Percentiles rank a stretch among this genome's conserved stretches.
phyloP scores from a whole-genome alignment of 163 green algal genomes.

The Scenedesmus sp. region DNA sequence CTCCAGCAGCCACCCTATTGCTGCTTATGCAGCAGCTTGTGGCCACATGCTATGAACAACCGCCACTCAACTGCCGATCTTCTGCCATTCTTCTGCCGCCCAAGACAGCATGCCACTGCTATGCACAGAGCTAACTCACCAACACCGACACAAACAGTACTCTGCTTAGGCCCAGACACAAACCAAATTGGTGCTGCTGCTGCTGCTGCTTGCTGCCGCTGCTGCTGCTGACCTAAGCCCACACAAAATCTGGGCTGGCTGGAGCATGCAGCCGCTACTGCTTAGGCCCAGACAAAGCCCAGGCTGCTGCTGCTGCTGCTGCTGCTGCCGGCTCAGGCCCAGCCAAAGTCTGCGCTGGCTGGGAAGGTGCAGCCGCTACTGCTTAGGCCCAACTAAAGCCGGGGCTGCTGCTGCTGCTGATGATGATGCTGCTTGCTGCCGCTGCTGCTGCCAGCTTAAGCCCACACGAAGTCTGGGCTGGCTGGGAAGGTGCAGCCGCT shows the following conservation, averaged over 20 bases:
- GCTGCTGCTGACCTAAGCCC: conserved; percentile 21
- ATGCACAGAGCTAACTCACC: background rate
- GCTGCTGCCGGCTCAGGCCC: conserved; percentile 18
- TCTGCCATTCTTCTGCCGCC: background rate
- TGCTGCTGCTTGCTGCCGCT: background rate
- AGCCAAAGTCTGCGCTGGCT: conserved; percentile 69
- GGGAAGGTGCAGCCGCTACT: conserved; percentile 87
- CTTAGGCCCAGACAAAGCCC: background rate
- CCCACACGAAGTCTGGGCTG: conserved; percentile 71
- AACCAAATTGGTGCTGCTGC: background rate
- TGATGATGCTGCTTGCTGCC: background rate
- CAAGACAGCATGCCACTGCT: background rate
- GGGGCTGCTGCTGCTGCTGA: background rate
- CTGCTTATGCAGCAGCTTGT: conserved; percentile 2
- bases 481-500: conserved; percentile 88
- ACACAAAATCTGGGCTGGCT: conserved; percentile 69
- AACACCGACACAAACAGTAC: background rate
- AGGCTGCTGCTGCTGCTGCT: background rate
- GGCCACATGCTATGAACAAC: background rate
- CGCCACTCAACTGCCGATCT: too few species aligned
- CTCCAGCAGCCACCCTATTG: background rate
- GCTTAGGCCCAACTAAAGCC: background rate
- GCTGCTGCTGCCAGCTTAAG: background rate
- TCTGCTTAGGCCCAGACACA: background rate
- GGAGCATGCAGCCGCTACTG: conserved; percentile 86